phyloP scores from a whole-genome alignment of 257 asterid genomes.

The Gentiana straminea region DNA sequence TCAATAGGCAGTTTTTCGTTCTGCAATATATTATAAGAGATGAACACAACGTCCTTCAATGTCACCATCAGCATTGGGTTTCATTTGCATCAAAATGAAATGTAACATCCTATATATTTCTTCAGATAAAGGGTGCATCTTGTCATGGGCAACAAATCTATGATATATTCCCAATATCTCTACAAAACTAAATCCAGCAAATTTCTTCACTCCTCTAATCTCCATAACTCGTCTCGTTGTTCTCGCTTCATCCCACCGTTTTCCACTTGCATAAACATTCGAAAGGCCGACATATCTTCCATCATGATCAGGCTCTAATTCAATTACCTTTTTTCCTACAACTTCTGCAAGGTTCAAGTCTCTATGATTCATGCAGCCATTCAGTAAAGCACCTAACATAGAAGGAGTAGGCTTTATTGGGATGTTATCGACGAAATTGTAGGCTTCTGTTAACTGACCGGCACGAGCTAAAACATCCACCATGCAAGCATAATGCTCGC shows the following conservation, averaged over 20 bases:
- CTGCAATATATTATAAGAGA: too few species aligned
- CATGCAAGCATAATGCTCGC: constrained; percentile 67
- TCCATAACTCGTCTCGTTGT: constrained; percentile 52
- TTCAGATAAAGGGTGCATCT: constrained; percentile 28
- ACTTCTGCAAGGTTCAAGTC: constrained; percentile 43
- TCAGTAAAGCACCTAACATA: constrained; percentile 51
- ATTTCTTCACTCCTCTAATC: constrained; percentile 53
- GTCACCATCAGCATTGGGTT: constrained; percentile 16
- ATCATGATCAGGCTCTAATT: constrained; percentile 50
- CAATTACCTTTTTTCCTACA: constrained; percentile 52
- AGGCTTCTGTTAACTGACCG: constrained; percentile 44
- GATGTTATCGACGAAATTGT: constrained; percentile 27
- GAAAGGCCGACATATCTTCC: constrained; percentile 63
- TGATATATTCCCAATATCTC: constrained; percentile 43
- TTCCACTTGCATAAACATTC: constrained; percentile 42
- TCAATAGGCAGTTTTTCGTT: too few species aligned
- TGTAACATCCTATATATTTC: constrained; percentile 32
- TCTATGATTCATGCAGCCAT: constrained; percentile 52
- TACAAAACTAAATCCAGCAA: constrained; percentile 49
- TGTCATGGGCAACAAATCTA: constrained; percentile 55
- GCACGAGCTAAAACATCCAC: constrained; percentile 67
- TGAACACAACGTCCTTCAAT: constrained; percentile 9
- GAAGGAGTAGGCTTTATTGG: constrained; percentile 46
- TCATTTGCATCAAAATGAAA: constrained; percentile 34
- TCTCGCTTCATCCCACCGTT: constrained; percentile 54